These are phyloP conservation scores for Beauveria caledonica DNA, from an alignment of 2,329 filamentous ascomycete species.

Conservation along the genomic window DNA sequence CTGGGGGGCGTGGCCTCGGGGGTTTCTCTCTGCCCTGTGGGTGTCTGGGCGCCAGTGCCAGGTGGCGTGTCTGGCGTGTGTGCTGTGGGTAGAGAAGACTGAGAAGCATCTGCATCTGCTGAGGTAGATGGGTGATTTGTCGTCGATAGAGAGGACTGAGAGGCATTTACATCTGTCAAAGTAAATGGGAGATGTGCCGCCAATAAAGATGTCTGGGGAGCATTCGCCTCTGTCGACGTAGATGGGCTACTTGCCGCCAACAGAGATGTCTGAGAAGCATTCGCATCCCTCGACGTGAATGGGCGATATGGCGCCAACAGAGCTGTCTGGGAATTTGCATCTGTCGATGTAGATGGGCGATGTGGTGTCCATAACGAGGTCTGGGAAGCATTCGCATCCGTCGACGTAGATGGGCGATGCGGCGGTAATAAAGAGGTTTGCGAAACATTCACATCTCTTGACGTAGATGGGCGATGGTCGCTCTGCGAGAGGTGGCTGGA, in stretches of 20 bases:
- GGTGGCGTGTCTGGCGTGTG: neutral
- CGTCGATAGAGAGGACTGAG: too few relatives aligned
- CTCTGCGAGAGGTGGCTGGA: constrained; percentile 6
- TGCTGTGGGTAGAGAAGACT: neutral
- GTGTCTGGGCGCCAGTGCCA: neutral
- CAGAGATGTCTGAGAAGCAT: too few relatives aligned
- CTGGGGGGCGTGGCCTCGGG: neutral
- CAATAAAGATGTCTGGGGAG: too few relatives aligned
- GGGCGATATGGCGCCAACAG: neutral
- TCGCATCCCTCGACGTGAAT: neutral
- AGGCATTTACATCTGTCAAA: too few relatives aligned
- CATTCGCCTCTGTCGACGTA: too few relatives aligned
- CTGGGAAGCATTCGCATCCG: neutral
- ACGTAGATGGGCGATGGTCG: neutral
- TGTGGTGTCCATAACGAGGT: neutral
- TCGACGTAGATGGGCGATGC: neutral
- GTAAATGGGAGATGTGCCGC: too few relatives aligned
- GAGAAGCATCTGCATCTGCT: neutral
- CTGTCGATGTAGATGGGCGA: neutral
- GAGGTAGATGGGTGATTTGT: too few relatives aligned
- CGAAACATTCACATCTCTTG: neutral
- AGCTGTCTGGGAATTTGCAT: neutral
- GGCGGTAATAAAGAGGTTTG: too few relatives aligned
- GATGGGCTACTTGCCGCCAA: too few relatives aligned
- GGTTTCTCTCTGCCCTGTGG: neutral